phyloP scores from a whole-genome alignment of 75 land plant species.

The Ceratopteris richardii region DNA sequence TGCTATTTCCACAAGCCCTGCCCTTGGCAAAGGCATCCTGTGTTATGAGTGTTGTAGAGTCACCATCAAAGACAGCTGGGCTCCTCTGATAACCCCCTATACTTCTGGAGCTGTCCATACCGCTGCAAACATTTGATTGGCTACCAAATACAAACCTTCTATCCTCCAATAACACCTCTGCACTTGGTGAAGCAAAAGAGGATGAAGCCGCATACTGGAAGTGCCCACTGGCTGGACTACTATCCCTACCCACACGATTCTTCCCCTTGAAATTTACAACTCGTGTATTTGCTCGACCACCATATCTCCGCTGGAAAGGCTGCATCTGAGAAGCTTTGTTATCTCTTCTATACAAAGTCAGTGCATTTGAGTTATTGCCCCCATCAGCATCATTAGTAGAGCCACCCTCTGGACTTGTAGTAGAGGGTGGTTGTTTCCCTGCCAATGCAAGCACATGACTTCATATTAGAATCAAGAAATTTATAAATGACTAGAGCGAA shows the following conservation, averaged over 20 bases:
- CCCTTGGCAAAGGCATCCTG: neutral
- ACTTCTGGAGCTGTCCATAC: neutral
- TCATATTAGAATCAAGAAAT: neutral
- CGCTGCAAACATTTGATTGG: neutral
- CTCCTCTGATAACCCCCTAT: neutral
- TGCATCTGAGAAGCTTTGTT: neutral
- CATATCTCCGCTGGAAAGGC: neutral
- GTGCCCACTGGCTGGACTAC: neutral
- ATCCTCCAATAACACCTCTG: neutral
- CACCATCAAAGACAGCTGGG: neutral
- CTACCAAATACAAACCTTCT: neutral
- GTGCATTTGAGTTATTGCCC: slow-evolving; percentile 2
- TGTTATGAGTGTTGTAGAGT: neutral
- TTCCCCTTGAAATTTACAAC: neutral
- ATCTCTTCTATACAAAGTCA: slow-evolving; percentile 2
- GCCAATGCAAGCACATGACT: neutral
- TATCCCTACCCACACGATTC: neutral
- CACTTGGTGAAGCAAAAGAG: neutral
- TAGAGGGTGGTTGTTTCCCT: neutral
- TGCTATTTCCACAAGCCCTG: neutral
- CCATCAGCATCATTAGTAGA: neutral
- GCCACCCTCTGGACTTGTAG: neutral
- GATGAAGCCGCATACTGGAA: neutral
- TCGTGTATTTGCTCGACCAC: neutral
- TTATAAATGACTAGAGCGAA: too few species aligned